Evolutionary conservation across 495 filamentous ascomycete species (phyloP).

Genomic region (Neurospora hispaniola): DNA sequence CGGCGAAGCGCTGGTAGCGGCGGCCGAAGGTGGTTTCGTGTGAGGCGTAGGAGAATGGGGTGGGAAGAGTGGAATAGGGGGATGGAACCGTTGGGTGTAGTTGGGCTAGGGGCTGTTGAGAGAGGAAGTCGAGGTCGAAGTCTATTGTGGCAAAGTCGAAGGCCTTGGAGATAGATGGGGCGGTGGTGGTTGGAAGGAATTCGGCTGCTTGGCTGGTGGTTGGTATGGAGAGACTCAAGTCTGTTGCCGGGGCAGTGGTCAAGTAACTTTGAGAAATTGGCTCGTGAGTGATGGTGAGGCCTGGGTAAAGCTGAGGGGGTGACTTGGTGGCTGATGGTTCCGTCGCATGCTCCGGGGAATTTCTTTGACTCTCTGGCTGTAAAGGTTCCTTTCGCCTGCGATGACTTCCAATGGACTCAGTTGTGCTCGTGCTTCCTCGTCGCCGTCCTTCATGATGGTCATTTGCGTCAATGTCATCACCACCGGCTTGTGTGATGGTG

Average conservation of each 20-base stretch:
- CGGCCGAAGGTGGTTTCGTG: slow-evolving; percentile 63
- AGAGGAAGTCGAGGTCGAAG: slow-evolving; percentile 4
- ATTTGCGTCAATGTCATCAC: background rate
- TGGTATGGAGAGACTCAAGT: background rate
- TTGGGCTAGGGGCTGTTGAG: background rate
- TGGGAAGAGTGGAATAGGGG: slow-evolving; percentile 21
- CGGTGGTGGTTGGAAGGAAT: background rate
- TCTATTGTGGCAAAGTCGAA: slow-evolving; percentile 24
- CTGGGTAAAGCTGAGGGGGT: slow-evolving; percentile 8
- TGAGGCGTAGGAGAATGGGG: slow-evolving; percentile 38
- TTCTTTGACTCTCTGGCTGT: background rate
- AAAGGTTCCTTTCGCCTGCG: background rate
- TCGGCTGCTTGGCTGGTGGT: background rate
- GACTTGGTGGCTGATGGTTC: background rate
- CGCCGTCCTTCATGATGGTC: background rate
- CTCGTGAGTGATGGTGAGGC: slow-evolving; percentile 22
- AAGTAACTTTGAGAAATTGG: slow-evolving; percentile 4
- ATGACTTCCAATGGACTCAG: background rate
- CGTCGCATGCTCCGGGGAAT: background rate
- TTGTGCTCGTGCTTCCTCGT: background rate
- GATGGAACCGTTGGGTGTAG: background rate
- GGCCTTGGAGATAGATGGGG: slow-evolving; percentile 18
- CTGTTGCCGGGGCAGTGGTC: background rate
- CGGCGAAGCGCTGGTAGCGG: slow-evolving; percentile 52
- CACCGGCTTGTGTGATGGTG: slow-evolving; percentile 25